Evolutionary conservation across 2,329 filamentous ascomycete species (phyloP).

Genomic region (Ceratocystis lukuohia): DNA sequence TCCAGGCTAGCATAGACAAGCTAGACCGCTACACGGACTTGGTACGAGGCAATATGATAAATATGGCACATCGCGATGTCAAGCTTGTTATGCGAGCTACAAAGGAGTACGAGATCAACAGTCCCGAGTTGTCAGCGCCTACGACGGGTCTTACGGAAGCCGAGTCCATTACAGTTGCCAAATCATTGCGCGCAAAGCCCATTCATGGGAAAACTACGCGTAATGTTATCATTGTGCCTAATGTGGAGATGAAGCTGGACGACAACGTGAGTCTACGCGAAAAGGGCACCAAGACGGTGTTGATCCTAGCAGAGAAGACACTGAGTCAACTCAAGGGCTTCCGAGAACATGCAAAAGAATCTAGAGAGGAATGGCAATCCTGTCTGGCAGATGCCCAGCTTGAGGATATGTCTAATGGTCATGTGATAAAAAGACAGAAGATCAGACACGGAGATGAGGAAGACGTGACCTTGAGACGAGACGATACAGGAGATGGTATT

Average conservation of each 20-base stretch:
- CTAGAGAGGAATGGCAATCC: conserved; percentile 2
- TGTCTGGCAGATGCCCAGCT: not conserved
- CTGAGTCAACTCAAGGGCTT: conserved; percentile 17
- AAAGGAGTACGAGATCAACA: conserved; percentile 7
- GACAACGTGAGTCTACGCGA: conserved; percentile 12
- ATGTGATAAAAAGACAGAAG: not conserved
- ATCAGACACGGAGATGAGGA: conserved; percentile 22
- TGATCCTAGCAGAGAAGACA: conserved; percentile 17
- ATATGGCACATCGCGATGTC: conserved; percentile 12
- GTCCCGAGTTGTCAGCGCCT: not conserved
- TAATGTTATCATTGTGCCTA: conserved; percentile 5
- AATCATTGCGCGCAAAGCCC: not conserved
- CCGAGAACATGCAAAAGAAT: conserved; percentile 8
- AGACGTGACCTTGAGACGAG: too few species aligned
- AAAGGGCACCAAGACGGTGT: conserved; percentile 2
- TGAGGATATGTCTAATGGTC: not conserved
- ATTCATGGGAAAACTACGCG: conserved; percentile 9
- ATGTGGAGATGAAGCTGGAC: conserved; percentile 6
- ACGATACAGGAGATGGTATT: too few species aligned
- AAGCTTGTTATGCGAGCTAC: conserved; percentile 6
- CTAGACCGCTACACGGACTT: conserved; percentile 16
- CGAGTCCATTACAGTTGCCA: conserved; percentile 4
- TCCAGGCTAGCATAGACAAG: conserved; percentile 12
- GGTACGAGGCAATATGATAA: conserved; percentile 19
- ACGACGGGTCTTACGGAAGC: conserved; percentile 4